Evolutionary conservation across 169 alveolate genomes (phyloP), one percentile per base, ranked within the genome.

Genomic region (Amoebophrya sp.): DNA sequence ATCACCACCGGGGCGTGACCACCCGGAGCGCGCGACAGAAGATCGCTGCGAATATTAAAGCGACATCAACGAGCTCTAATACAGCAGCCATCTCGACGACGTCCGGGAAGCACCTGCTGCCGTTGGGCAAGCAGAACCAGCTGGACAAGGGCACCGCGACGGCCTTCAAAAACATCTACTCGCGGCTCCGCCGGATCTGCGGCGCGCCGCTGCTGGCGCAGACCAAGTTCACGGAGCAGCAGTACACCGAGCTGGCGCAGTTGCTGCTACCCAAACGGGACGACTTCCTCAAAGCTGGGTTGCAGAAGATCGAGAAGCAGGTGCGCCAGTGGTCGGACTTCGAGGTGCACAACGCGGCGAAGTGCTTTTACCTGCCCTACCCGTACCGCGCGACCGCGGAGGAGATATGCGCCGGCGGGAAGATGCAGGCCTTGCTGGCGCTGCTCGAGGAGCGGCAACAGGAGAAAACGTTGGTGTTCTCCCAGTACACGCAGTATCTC

Each of bases 401-500:
- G 10, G 83, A 66, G 83, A 66, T 66, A 0, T 12, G 35, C 12
- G 32, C 35, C 35, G 83, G 83, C 35, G 83, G 83, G 32, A 66
- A 66, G 83, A n/a, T 66, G 32, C 38, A 66, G 35, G 7, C 12
- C 35, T 25, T 66, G 10, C 83, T 66, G 10, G 35, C 2, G 10
- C 7, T 66, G 29, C 83, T 66, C 38, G 18, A 7, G 39, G 18
- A 66, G 10, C 29, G 83, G 35, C 12, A 25, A 2, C 38, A 66
- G 7, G 18, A 66, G 32, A 66, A 66, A 25, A 66, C 83, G 39
- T 95, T 98, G 32, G 98, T 98, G 23, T 98, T 98, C 94, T 96
- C 99, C 0, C 98, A 98, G 95, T 97, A 98, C 98, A 99, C 98
- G 35, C 95, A 97, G 90, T 97, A 98, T 99, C 95, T 98, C 32